phyloP scores from a whole-genome alignment of 2,329 filamentous ascomycete genomes.

The Niveomyces coronatus region DNA sequence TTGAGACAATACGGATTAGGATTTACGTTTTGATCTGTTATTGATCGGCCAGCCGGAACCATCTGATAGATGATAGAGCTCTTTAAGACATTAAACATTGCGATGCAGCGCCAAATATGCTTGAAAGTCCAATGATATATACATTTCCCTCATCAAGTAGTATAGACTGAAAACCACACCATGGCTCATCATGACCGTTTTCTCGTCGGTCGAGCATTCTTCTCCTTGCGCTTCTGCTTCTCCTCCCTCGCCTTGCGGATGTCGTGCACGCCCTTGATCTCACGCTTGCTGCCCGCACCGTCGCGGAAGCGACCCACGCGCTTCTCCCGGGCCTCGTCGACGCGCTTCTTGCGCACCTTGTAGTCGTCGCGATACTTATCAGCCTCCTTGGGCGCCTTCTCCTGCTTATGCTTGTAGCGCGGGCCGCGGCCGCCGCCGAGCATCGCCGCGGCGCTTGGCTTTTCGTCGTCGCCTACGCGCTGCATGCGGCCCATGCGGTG shows the following conservation, averaged over 20 bases:
- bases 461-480: slow-evolving; percentile 73
- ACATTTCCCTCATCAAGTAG: too few species aligned
- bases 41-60: too few species aligned
- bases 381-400: slow-evolving; percentile 83
- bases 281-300: slow-evolving; percentile 60
- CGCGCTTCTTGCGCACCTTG: slow-evolving; percentile 79
- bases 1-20: too few species aligned
- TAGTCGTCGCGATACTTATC: slow-evolving; percentile 91
- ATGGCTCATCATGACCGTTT: slow-evolving; percentile 32
- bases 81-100: too few species aligned
- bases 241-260: slow-evolving; percentile 73
- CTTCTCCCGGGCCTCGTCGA: slow-evolving; percentile 79
- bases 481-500: slow-evolving; percentile 74
- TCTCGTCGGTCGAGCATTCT: slow-evolving; percentile 75
- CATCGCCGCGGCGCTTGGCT: slow-evolving; percentile 17
- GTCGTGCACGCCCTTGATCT: slow-evolving; percentile 74
- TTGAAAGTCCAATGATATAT: too few species aligned
- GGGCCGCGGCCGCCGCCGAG: slow-evolving; percentile 17
- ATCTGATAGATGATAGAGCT: too few species aligned
- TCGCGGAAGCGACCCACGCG: slow-evolving; percentile 64
- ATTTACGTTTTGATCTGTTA: too few species aligned
- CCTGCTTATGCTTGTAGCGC: slow-evolving; percentile 76
- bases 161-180: too few species aligned
- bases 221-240: slow-evolving; percentile 66
- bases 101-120: too few species aligned